Conservation (phyloP, 352 stramenopile species). For the Thalassiosira gravida region DNA sequence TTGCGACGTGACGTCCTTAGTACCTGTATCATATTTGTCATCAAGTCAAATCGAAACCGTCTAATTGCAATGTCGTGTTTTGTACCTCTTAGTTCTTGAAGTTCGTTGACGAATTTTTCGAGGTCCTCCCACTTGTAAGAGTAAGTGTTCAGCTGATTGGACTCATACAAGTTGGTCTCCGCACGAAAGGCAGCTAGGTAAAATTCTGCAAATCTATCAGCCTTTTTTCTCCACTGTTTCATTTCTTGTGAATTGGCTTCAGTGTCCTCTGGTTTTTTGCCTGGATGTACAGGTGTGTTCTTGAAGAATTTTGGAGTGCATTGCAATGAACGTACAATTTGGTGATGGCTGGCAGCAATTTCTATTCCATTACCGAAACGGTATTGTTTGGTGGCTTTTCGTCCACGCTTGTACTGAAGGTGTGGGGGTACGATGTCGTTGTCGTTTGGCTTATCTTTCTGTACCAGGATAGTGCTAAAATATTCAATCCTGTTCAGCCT, state of each 20-base stretch:
- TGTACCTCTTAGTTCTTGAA: conserved; percentile 3
- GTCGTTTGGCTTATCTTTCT: conserved; percentile 16
- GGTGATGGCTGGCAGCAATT: conserved; percentile 24
- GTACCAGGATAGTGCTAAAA: conserved; percentile 7
- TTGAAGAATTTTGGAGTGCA: conserved; percentile 41
- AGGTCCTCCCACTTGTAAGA: conserved; percentile 8
- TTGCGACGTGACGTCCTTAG: conserved; percentile 14
- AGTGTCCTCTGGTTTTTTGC: conserved; percentile 17
- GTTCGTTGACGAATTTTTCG: neutral
- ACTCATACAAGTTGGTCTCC: conserved; percentile 25
- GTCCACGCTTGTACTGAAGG: conserved; percentile 2
- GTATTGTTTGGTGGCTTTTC: conserved; percentile 10
- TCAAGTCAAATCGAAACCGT: conserved; percentile 2
- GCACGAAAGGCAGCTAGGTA: conserved; percentile 22
- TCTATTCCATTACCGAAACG: conserved; percentile 23
- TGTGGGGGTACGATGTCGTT: neutral
- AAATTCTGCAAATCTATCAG: conserved; percentile 20
- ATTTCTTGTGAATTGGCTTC: neutral
- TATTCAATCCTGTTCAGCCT: conserved; percentile 27
- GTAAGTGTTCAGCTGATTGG: neutral
- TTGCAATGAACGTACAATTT: conserved; percentile 22
- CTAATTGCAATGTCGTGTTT: neutral
- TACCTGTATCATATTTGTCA: conserved; percentile 30
- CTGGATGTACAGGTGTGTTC: conserved; percentile 30
- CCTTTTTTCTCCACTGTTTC: conserved; percentile 29